Conservation (phyloP, 1,284 basidiomycete genomes). For the Cutaneotrichosporon dermatis region DNA sequence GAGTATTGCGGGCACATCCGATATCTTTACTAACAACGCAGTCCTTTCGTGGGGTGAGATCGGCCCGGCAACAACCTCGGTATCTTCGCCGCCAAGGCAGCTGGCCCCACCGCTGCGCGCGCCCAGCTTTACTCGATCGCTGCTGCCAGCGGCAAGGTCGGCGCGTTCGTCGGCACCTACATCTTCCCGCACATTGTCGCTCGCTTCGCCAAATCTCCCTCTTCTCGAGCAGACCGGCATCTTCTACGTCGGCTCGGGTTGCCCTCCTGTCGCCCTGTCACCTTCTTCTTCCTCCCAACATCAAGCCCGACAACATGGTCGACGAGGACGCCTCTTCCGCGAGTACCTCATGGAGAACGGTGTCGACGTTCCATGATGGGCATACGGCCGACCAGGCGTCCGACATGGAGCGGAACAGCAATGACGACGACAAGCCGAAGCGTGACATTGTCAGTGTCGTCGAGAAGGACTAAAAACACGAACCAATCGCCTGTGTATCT, state of each 20-base stretch:
- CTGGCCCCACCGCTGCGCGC: slow-evolving; percentile 73
- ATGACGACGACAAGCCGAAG: no score
- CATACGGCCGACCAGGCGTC: not conserved
- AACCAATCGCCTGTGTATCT: no score
- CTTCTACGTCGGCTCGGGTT: slow-evolving; percentile 52
- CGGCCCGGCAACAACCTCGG: slow-evolving; percentile 73
- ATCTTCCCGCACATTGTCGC: slow-evolving; percentile 61
- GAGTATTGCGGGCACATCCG: not conserved
- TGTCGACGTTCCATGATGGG: slow-evolving; percentile 46
- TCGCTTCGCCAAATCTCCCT: slow-evolving; percentile 3
- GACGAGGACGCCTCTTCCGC: slow-evolving; percentile 73
- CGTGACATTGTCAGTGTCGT: no score
- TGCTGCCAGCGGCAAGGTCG: slow-evolving; percentile 78
- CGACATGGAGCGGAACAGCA: no score
- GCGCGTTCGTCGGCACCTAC: slow-evolving; percentile 67
- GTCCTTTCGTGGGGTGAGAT: slow-evolving; percentile 68
- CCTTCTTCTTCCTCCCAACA: slow-evolving; percentile 69
- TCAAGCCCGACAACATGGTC: slow-evolving; percentile 72
- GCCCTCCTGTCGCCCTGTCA: slow-evolving; percentile 74
- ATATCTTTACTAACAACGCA: slow-evolving; percentile 38
- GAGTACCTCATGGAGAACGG: slow-evolving; percentile 72
- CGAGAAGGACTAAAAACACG: no score
- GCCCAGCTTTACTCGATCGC: slow-evolving; percentile 81
- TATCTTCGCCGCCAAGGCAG: slow-evolving; percentile 72
- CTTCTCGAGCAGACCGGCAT: slow-evolving; percentile 41